Evolutionary conservation across 805 yeast genomes (phyloP), one percentile per base, ranked within the genome.

Genomic region (Vanderwaltozyma verrucispora): DNA sequence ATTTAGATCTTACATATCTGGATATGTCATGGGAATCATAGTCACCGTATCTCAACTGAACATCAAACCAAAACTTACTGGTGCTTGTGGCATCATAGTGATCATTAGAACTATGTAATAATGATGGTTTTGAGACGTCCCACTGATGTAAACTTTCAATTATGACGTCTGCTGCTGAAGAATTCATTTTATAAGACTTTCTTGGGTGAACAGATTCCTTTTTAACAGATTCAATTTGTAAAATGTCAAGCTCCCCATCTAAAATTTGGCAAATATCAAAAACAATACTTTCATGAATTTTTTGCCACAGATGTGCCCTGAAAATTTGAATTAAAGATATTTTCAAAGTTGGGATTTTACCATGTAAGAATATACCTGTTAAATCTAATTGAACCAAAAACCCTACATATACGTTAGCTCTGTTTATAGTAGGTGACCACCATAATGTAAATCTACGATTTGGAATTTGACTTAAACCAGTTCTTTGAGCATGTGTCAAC

Each of bases 401-500:
- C 20, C 99, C 99, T 40, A 92, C 96, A 54, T 92, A 92, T 19
- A 92, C 97, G 54, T 92, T 92, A 5, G 98, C 98, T 46, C 99
- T 74, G 53, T 92, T 92, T 50, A 92, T 92, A 0, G 99, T 92
- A 5, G 99, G 99, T 0, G 96, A 87, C 99, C 99, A 92, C 99
- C 99, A 92, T 23, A 92, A 65, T 0, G 98, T 92, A 56, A 92
- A 92, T 32, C 99, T 73, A 57, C 99, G 79, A 56, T 92, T 92
- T 3, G 99, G 99, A 52, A 92, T 89, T 63, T 92, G 99, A 53
- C 94, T 84, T 46, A 92, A 71, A 56, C 99, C 99, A 4, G 96
- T 80, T 52, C 98, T 70, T 66, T 92, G 99, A 1, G 99, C 99
- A 61, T 89, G 89, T 1, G 99, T 92, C 48, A 92, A 71, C 56